Conservation (phyloP, 495 filamentous ascomycete species). For the Daldinia vernicosa region DNA sequence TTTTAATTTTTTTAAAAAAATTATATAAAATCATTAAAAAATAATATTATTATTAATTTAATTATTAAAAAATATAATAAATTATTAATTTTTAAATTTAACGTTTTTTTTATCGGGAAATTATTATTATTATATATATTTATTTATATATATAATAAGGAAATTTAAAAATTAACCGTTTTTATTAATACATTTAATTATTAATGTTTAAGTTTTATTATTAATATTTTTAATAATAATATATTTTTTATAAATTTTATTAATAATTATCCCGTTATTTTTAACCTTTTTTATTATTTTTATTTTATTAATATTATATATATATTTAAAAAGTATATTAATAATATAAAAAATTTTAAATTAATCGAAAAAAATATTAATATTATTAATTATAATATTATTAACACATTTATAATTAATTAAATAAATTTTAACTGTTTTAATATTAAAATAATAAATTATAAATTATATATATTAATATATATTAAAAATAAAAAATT, state of each 20-base stretch:
- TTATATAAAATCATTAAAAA: not conserved
- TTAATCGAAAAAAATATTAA: conserved; percentile 2
- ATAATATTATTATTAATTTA: not conserved
- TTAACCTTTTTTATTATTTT: not conserved
- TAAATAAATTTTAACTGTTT: not conserved
- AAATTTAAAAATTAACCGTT: not conserved
- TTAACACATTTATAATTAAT: not conserved
- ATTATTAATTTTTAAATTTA: not conserved
- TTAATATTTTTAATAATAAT: not conserved
- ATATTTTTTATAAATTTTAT: conserved; percentile 1
- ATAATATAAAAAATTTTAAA: no score
- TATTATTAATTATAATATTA: not conserved
- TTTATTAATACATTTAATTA: not conserved
- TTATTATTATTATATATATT: not conserved
- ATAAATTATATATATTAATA: not conserved
- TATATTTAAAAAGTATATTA: no score
- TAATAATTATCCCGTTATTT: not conserved
- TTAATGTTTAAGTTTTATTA: not conserved
- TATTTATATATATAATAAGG: not conserved
- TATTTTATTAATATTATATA: not conserved
- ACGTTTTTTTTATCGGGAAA: not conserved
- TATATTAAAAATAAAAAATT: not conserved
- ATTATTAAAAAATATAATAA: not conserved
- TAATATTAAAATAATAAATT: not conserved
- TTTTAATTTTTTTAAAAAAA: not conserved